Evolutionary conservation across 768 basidiomycete species (phyloP).

Genomic region (Suillus decipiens): DNA sequence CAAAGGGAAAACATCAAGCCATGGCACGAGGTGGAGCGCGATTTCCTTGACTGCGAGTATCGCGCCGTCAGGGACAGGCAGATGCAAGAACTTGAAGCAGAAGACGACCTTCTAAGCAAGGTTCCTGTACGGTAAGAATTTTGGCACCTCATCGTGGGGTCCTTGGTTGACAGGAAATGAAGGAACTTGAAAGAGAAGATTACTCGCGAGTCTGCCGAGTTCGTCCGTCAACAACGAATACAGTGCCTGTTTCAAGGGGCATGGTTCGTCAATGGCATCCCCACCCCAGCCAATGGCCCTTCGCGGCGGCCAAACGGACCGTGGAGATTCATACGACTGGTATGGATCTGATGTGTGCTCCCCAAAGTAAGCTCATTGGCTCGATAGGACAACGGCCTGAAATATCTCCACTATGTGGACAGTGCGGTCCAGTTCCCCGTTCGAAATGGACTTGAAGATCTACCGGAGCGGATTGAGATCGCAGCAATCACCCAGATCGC

Average conservation of each 20-base stretch:
- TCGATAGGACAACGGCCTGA: constrained; percentile 72
- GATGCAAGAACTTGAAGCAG: constrained; percentile 86
- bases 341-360: constrained; percentile 32
- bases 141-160: constrained; percentile 5
- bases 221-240: constrained; percentile 85
- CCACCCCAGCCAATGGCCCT: constrained; percentile 42
- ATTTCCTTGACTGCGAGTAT: constrained; percentile 81
- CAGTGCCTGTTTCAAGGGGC: constrained; percentile 87
- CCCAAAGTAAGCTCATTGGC: constrained; percentile 6
- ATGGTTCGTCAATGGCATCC: constrained; percentile 87
- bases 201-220: constrained; percentile 88
- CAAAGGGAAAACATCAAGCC: constrained; percentile 69
- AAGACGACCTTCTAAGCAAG: constrained; percentile 86
- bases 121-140: constrained; percentile 74
- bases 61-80: constrained; percentile 84
- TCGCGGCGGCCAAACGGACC: constrained; percentile 60
- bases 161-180: constrained; percentile 13
- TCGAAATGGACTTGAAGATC: constrained; percentile 80
- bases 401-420: constrained; percentile 85
- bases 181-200: constrained; percentile 85
- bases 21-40: constrained; percentile 84
- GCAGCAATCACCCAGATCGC: constrained; percentile 78
- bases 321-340: constrained; percentile 89
- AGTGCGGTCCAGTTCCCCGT: constrained; percentile 78
- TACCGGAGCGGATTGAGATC: constrained; percentile 85